Conservation (phyloP, 2,329 filamentous ascomycete genomes). For the Gaeumannomyces sp. region DNA sequence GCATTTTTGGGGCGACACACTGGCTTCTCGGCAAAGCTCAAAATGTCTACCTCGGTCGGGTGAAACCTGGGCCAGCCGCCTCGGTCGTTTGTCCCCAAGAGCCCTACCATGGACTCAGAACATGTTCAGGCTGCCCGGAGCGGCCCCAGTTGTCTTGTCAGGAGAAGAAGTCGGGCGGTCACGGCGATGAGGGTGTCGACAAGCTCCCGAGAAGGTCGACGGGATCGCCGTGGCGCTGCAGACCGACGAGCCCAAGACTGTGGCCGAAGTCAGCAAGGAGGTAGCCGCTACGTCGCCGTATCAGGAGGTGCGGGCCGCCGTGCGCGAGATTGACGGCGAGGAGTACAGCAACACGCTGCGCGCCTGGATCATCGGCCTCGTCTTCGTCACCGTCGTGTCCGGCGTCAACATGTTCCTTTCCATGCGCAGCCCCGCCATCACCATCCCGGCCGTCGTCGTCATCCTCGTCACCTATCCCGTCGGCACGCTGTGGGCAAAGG, state of each 20-base stretch:
- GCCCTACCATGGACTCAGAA: neutral
- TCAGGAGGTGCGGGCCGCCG: constrained; percentile 58
- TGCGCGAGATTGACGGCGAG: constrained; percentile 58
- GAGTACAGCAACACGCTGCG: constrained; percentile 60
- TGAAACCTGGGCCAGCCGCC: neutral
- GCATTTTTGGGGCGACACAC: neutral
- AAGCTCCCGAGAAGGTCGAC: neutral
- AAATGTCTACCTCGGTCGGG: neutral
- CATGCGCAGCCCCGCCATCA: constrained; percentile 55
- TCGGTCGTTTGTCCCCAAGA: neutral
- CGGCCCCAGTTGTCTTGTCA: neutral
- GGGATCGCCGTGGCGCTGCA: too few relatives aligned
- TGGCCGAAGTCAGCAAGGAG: constrained; percentile 30
- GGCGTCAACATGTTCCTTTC: constrained; percentile 60
- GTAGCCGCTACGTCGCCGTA: constrained; percentile 54
- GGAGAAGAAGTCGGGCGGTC: neutral
- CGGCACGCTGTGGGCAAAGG: constrained; percentile 53
- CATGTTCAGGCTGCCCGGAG: neutral
- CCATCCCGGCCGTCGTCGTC: constrained; percentile 53
- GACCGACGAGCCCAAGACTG: constrained; percentile 15
- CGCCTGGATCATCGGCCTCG: constrained; percentile 57
- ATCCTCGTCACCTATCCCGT: constrained; percentile 60
- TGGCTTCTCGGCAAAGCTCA: neutral
- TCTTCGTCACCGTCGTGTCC: constrained; percentile 49
- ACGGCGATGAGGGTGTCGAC: too few relatives aligned